Conservation (phyloP, 2,329 filamentous ascomycete genomes). For the Hysterium pulicare region DNA sequence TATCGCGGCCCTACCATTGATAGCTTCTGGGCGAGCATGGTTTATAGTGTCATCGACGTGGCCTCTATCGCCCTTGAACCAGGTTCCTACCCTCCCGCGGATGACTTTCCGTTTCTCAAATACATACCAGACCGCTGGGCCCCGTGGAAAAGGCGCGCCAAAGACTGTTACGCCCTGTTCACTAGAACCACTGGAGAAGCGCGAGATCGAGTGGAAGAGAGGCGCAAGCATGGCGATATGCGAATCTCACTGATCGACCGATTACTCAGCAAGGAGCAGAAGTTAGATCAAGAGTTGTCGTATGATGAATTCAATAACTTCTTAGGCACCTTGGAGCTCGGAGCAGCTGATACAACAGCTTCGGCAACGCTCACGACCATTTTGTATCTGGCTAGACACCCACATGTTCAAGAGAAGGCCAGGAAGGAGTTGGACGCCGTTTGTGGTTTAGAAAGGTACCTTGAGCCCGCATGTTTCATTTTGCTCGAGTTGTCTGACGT, state of each 20-base stretch:
- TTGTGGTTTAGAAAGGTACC: constrained; percentile 5
- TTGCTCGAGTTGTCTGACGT: background rate
- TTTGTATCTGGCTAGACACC: constrained; percentile 1
- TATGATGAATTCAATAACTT: constrained; percentile 1
- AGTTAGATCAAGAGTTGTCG: background rate
- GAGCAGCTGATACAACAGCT: constrained; percentile 4
- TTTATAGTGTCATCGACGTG: background rate
- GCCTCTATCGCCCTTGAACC: background rate
- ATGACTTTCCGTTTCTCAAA: constrained; percentile 3
- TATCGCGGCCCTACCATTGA: constrained; percentile 3
- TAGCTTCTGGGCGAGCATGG: constrained; percentile 4
- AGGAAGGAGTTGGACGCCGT: constrained; percentile 6
- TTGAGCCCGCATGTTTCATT: background rate
- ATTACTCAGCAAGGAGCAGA: constrained; percentile 1
- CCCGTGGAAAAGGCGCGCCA: constrained; percentile 1
- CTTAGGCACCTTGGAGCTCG: constrained; percentile 1
- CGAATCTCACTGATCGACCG: constrained; percentile 5
- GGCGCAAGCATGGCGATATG: constrained; percentile 2
- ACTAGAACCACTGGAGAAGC: constrained; percentile 2
- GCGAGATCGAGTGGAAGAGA: constrained; percentile 3
- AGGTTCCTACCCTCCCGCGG: constrained; percentile 3
- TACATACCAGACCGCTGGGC: background rate
- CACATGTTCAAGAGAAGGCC: constrained; percentile 1
- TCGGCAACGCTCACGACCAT: background rate
- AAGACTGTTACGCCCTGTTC: background rate